Percentiles rank a stretch among this genome's conserved stretches.
These are phyloP conservation scores for Xylaria palmicola DNA, from an alignment of 495 filamentous ascomycete species.

Conservation along the genomic window DNA sequence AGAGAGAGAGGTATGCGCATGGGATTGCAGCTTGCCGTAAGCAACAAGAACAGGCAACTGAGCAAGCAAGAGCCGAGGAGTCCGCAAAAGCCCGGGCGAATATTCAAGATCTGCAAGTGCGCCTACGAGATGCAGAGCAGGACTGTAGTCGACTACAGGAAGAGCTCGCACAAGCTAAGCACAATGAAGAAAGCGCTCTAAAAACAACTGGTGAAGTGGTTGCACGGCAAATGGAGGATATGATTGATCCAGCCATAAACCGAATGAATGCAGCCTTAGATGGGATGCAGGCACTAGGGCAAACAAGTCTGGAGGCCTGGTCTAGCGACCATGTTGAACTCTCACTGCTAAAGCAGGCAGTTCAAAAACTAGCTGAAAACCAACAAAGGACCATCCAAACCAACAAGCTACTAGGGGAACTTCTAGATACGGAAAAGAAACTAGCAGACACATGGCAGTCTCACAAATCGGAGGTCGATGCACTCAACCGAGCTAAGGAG, in stretches of 20 bases:
- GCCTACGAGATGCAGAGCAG: constrained; percentile 19
- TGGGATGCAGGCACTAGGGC: constrained; percentile 16
- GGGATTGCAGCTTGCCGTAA: constrained; percentile 14
- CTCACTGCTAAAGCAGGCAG: constrained; percentile 23
- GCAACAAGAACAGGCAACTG: constrained; percentile 22
- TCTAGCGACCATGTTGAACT: constrained; percentile 23
- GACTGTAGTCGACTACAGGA: constrained; percentile 18
- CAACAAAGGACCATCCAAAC: constrained; percentile 21
- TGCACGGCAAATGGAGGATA: constrained; percentile 12
- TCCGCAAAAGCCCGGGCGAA: constrained; percentile 15
- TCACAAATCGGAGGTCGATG: constrained; percentile 15
- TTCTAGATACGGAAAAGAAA: constrained; percentile 24
- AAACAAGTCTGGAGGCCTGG: constrained; percentile 24
- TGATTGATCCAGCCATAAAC: constrained; percentile 9
- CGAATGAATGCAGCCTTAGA: constrained; percentile 12
- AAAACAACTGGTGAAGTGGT: constrained; percentile 15
- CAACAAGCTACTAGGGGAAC: constrained; percentile 17
- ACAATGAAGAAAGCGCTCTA: background rate
- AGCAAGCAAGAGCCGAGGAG: constrained; percentile 17
- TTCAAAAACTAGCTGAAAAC: constrained; percentile 19
- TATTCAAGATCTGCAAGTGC: constrained; percentile 14
- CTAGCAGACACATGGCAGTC: constrained; percentile 21
- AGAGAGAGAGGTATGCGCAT: constrained; percentile 13
- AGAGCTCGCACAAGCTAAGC: constrained; percentile 22
- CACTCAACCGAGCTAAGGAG: background rate